Conservation (phyloP, 176 grass and related monocot species). For the Bothriochloa decipiens region DNA sequence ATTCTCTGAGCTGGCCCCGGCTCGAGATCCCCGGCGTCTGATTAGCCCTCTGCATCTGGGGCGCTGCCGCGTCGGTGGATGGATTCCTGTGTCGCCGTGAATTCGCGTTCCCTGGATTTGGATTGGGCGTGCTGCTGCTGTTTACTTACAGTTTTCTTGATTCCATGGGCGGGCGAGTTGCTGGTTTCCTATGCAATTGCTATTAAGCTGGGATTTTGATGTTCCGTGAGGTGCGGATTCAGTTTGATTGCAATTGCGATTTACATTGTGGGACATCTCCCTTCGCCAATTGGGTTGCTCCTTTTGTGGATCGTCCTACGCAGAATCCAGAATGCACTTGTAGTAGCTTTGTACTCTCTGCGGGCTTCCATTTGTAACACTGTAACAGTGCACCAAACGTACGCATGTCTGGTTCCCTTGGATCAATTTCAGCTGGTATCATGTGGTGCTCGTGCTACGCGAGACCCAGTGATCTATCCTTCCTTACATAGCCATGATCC, state of each 20-base stretch:
- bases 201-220: conserved; percentile 9
- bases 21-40: conserved; percentile 23
- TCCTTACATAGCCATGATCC: background rate
- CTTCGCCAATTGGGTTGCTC: background rate
- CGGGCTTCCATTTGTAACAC: background rate
- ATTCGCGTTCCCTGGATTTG: conserved; percentile 17
- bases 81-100: background rate
- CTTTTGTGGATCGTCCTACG: background rate
- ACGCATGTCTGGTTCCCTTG: background rate
- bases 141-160: background rate
- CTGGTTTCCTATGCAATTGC: background rate
- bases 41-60: conserved; percentile 5
- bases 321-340: conserved; percentile 26
- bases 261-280: background rate
- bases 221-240: conserved; percentile 2
- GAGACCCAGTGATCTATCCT: background rate
- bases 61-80: background rate
- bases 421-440: background rate
- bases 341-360: conserved; percentile 16
- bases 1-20: background rate
- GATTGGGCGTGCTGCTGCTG: background rate
- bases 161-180: background rate
- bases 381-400: background rate
- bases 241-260: background rate
- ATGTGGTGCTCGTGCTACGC: background rate